A percentile compares a stretch with the other conserved stretches of the same genome.
Evolutionary conservation across 2,329 filamentous ascomycete genomes (phyloP).

Genomic region (Pestalotiopsis sp.): DNA sequence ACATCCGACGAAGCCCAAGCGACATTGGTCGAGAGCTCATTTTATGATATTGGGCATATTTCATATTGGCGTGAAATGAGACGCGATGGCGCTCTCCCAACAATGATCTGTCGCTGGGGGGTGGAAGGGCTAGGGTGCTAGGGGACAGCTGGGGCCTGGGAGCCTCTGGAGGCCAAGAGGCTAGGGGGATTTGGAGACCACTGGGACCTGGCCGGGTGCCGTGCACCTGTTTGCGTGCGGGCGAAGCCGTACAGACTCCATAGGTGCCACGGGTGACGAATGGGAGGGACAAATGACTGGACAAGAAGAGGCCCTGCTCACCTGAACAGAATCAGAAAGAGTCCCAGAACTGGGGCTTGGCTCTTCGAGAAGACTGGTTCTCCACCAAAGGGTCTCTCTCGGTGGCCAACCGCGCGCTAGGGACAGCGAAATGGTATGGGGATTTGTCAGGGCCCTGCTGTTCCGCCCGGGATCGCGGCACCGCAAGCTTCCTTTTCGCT

Average conservation of each 20-base stretch:
- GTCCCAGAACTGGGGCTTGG: slow-evolving; percentile 12
- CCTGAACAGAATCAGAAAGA: slow-evolving; percentile 2
- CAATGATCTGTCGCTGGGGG: background rate
- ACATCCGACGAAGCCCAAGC: slow-evolving; percentile 4
- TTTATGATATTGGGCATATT: background rate
- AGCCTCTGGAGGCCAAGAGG: too few species aligned
- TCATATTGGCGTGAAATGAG: background rate
- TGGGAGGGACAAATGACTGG: slow-evolving; percentile 2
- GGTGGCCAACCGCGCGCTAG: slow-evolving; percentile 13
- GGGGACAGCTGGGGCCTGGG: background rate
- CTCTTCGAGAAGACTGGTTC: background rate
- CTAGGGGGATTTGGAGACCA: too few species aligned
- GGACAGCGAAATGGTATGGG: slow-evolving; percentile 4
- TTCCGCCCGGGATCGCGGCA: slow-evolving; percentile 10
- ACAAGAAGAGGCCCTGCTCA: slow-evolving; percentile 10
- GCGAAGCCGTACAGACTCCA: background rate
- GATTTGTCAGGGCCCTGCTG: slow-evolving; percentile 1
- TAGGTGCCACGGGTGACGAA: slow-evolving; percentile 11
- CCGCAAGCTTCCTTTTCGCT: background rate
- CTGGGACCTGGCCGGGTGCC: background rate
- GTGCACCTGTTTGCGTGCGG: background rate
- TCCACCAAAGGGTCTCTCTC: slow-evolving; percentile 6
- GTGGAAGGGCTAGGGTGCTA: background rate
- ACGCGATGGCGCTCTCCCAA: background rate
- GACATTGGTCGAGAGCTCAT: slow-evolving; percentile 1